These are phyloP conservation scores for Quercus gilva DNA, from an alignment of 306 rosid species.

Conservation along the genomic window DNA sequence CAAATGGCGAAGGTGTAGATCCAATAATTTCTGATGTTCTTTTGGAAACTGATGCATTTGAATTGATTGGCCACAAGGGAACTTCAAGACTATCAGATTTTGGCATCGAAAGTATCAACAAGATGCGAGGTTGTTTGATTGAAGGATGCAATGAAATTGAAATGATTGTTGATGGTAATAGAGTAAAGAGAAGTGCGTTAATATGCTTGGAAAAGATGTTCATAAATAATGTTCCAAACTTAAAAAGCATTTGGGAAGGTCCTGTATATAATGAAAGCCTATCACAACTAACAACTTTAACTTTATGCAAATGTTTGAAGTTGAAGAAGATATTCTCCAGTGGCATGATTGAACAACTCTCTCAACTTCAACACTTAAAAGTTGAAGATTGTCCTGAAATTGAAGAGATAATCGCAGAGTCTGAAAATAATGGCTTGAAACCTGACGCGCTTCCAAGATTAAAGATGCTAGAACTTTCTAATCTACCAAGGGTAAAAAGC, in stretches of 20 bases:
- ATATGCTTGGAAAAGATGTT: no score
- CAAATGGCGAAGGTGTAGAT: conserved; percentile 1
- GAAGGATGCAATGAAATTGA: not conserved
- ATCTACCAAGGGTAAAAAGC: conserved; percentile 2
- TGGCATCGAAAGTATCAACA: not conserved
- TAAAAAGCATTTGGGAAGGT: no score
- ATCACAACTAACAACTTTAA: no score
- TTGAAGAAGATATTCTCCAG: conserved; percentile 8
- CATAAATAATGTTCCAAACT: conserved; percentile 4
- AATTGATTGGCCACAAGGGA: conserved; percentile 18
- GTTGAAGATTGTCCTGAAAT: conserved; percentile 20
- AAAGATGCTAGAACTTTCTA: conserved; percentile 6
- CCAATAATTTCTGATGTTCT: conserved; percentile 2
- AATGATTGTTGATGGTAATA: no score
- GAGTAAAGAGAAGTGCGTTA: fast-evolving
- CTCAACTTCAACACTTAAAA: conserved; percentile 11
- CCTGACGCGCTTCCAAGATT: conserved; percentile 14
- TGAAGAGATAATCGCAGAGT: conserved; percentile 9
- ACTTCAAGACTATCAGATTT: conserved; percentile 9
- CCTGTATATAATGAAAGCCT: no score
- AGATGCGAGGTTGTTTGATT: conserved; percentile 22
- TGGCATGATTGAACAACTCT: conserved; percentile 12
- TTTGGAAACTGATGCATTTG: conserved; percentile 28
- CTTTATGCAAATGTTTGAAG: conserved; percentile 5
- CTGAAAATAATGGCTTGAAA: not conserved